These are phyloP conservation scores for Pseudevernia furfuracea DNA, from an alignment of 495 filamentous ascomycete genomes.

Conservation along the genomic window DNA sequence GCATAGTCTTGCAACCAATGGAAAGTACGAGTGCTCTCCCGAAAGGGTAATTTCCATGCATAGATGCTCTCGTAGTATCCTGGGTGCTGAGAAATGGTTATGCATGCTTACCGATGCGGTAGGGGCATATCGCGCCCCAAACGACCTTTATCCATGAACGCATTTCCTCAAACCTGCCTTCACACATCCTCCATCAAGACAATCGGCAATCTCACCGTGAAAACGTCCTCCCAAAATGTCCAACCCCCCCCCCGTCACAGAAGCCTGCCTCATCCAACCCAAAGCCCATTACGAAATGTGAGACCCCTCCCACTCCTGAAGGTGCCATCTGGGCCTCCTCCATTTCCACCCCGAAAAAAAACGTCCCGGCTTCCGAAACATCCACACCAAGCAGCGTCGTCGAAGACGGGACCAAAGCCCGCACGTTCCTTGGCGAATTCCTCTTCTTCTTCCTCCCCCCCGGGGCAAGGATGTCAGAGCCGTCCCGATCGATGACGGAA, in stretches of 20 bases:
- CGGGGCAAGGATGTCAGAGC: neutral
- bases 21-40: neutral
- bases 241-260: neutral
- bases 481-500: too few relatives aligned
- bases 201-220: neutral
- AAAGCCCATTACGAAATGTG: neutral
- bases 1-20: neutral
- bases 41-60: neutral
- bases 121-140: neutral
- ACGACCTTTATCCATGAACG: neutral
- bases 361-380: neutral
- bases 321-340: neutral
- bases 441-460: neutral
- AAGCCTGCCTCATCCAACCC: neutral
- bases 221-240: neutral
- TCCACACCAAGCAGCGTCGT: neutral
- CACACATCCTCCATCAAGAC: neutral
- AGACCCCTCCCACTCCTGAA: neutral
- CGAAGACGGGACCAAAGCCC: neutral
- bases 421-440: neutral
- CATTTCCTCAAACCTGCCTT: neutral
- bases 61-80: neutral
- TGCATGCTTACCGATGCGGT: neutral
- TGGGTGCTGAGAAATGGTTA: neutral
- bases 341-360: neutral